Conservation (phyloP, 1,284 basidiomycete species). For the Ustilago tritici region DNA sequence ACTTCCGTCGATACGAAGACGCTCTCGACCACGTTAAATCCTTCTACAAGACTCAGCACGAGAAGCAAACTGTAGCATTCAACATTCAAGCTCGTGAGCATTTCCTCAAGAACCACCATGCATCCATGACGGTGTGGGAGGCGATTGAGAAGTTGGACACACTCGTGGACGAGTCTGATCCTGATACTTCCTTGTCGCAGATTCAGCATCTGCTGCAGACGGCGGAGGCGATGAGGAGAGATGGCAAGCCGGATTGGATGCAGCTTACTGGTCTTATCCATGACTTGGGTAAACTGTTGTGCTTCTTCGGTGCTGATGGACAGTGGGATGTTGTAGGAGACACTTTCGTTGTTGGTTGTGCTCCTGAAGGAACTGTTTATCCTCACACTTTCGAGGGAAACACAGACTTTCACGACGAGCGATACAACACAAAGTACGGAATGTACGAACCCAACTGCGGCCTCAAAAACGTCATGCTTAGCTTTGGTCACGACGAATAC, state of each 20-base stretch:
- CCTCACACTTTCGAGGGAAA: slow-evolving; percentile 85
- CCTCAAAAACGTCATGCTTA: slow-evolving; percentile 88
- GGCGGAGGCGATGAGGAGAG: slow-evolving; percentile 87
- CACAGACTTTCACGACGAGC: slow-evolving; percentile 78
- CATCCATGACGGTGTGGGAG: slow-evolving; percentile 77
- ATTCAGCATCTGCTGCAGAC: slow-evolving; percentile 92
- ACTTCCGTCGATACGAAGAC: slow-evolving; percentile 71
- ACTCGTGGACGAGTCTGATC: slow-evolving; percentile 87
- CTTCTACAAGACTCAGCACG: slow-evolving; percentile 89
- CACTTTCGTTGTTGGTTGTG: slow-evolving; percentile 87
- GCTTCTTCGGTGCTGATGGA: slow-evolving; percentile 72
- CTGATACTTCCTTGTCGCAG: slow-evolving; percentile 73
- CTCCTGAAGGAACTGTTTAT: slow-evolving; percentile 76
- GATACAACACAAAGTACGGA: slow-evolving; percentile 84
- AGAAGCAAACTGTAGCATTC: slow-evolving; percentile 76
- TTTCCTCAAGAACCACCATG: slow-evolving; percentile 49
- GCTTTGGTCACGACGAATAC: slow-evolving; percentile 84
- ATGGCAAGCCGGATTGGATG: slow-evolving; percentile 78
- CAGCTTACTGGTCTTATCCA: slow-evolving; percentile 84
- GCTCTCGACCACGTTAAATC: slow-evolving; percentile 87
- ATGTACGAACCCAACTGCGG: slow-evolving; percentile 87
- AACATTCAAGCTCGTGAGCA: slow-evolving; percentile 48
- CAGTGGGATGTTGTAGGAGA: slow-evolving; percentile 92
- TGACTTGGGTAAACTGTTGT: slow-evolving; percentile 56
- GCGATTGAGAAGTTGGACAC: slow-evolving; percentile 91